Evolutionary conservation across 129 eudicot species (phyloP), one percentile per base, ranked within the genome.

Genomic region (Scalesia atractyloides): DNA sequence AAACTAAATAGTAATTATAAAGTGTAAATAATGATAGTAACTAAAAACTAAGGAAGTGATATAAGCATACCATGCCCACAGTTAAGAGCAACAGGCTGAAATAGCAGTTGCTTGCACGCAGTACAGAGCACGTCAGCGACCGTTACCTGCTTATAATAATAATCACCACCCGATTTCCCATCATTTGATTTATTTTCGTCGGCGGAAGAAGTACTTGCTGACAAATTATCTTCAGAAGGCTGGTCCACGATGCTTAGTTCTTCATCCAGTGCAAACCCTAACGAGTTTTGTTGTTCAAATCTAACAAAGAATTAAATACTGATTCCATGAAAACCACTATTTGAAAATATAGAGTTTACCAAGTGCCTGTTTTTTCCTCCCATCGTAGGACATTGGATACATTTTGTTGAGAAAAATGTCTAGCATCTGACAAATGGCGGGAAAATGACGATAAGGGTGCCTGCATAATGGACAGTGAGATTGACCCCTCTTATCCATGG

Each of bases 391-490:
- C 65, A 68, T 1, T 0, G 96, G 97, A 79, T 88, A 91, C 76
- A 91, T 65, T 81, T 91, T 91, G 18, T 73, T 52, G 68, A 91
- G 92, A 74, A 91, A 64, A 52, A 82, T 72, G 78, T 88, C 90
- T 48, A 91, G 80, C 76, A 73, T 82, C 82, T 73, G 85, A 73
- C 97, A 86, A 17, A 91, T 75, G 69, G 78, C 83, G 6, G 97
- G 97, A 84, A 91, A 91, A 83, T 88, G 86, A 80, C 80, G 82
- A 75, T 91, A 91, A 10, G 85, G 70, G 77, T 83, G 65, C 74
- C 97, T 80, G 76, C 97, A 91, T 64, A 87, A 56, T 13, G 97
- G 95, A 69, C 97, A 91, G 73, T 79, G 89, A 58, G 97, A 87
- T 70, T 83, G 84, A 46, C 73, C 78, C 22, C 81, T 62, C 64